Percentiles rank a stretch among this genome's conserved stretches.
Evolutionary conservation across 257 asterid species (phyloP).

Genomic region (Craterostigma plantagineum): DNA sequence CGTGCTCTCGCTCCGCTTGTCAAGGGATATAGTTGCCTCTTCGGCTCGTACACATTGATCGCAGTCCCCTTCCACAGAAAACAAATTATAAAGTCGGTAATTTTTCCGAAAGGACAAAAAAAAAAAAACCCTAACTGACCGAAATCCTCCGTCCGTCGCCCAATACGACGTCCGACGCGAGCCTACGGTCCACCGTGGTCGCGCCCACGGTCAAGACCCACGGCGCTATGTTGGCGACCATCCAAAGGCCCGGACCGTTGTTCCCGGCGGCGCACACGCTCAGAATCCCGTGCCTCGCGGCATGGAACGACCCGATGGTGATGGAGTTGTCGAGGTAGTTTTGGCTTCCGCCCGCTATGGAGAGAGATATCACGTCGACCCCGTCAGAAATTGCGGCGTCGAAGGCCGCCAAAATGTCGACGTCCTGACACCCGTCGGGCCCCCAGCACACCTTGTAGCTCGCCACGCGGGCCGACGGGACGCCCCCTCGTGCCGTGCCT

Average conservation of each 20-base stretch:
- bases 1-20: too few relatives aligned
- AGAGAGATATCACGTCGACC: constrained; percentile 37
- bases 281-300: constrained; percentile 34
- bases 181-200: constrained; percentile 55
- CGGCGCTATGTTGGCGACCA: constrained; percentile 50
- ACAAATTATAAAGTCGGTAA: too few relatives aligned
- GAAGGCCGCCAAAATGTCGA: constrained; percentile 53
- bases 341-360: constrained; percentile 28
- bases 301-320: constrained; percentile 54
- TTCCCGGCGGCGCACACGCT: constrained; percentile 72
- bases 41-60: too few relatives aligned
- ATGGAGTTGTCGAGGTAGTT: constrained; percentile 36
- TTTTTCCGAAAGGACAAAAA: too few relatives aligned
- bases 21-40: too few relatives aligned
- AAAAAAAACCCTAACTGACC: constrained; percentile 11
- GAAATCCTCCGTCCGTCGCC: constrained; percentile 30
- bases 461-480: constrained; percentile 40
- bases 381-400: constrained; percentile 60
- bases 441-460: constrained; percentile 58
- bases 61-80: too few relatives aligned
- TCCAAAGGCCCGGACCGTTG: constrained; percentile 33
- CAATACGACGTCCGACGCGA: constrained; percentile 33
- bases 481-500: constrained; percentile 70
- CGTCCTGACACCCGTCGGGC: constrained; percentile 34
- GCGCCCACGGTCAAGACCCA: constrained; percentile 72